phyloP scores from a whole-genome alignment of 345 rosid genomes.

The Bruguiera gymnorhiza region DNA sequence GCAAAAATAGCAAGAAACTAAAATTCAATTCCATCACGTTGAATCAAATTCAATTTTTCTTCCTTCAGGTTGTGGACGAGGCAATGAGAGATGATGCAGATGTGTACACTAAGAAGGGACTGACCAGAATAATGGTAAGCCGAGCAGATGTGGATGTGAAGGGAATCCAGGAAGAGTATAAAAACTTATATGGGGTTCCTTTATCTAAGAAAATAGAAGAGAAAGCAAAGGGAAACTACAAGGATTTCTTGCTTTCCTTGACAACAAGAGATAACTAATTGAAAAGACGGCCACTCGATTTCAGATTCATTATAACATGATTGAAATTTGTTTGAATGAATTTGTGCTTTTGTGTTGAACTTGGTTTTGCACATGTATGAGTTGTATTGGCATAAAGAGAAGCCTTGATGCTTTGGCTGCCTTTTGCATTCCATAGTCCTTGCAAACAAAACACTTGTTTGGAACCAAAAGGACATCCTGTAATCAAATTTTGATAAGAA shows the following conservation, averaged over 20 bases:
- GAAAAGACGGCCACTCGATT: neutral
- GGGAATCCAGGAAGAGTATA: conserved; percentile 48
- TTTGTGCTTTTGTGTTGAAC: neutral
- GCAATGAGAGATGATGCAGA: conserved; percentile 50
- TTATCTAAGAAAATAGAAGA: conserved; percentile 47
- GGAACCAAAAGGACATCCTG: too few species aligned
- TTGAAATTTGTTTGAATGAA: neutral
- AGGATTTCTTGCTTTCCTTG: conserved; percentile 62
- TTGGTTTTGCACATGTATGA: neutral
- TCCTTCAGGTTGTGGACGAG: conserved; percentile 53
- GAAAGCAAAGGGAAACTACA: conserved; percentile 67
- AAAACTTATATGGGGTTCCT: conserved; percentile 39
- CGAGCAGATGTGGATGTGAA: conserved; percentile 65
- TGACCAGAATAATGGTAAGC: conserved; percentile 70
- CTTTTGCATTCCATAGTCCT: neutral
- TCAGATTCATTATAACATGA: conserved; percentile 8
- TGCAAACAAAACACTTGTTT: neutral
- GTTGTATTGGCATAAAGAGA: neutral
- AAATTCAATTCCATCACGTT: neutral
- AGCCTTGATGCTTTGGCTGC: conserved; percentile 1
- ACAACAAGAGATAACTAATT: conserved; percentile 43
- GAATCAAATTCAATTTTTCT: neutral
- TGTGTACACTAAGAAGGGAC: conserved; percentile 48
- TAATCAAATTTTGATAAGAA: too few species aligned
- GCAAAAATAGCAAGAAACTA: neutral